A percentile compares a stretch with the other conserved stretches of the same genome.
phyloP scores from a whole-genome alignment of 2,329 filamentous ascomycete genomes.

The Apiospora sp. region DNA sequence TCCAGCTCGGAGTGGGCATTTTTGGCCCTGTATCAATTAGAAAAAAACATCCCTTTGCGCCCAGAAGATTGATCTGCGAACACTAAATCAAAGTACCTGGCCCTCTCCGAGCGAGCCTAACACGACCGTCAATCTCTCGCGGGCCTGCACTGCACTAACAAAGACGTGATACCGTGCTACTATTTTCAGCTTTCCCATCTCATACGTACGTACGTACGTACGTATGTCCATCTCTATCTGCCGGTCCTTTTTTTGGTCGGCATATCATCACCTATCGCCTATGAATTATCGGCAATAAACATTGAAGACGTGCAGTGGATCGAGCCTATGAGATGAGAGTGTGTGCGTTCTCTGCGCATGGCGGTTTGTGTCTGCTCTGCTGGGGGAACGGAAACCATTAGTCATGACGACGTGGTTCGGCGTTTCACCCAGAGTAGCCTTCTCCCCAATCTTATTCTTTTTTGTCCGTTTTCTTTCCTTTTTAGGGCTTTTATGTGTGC shows the following conservation, averaged over 20 bases:
- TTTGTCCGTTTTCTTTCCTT: background rate
- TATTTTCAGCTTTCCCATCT: background rate
- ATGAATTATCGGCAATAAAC: background rate
- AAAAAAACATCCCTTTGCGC: background rate
- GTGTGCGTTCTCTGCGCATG: background rate
- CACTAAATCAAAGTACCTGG: background rate
- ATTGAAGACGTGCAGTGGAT: background rate
- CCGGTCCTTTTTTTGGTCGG: background rate
- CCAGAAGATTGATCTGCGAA: background rate
- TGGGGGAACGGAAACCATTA: background rate
- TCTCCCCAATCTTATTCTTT: background rate
- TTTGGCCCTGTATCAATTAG: background rate
- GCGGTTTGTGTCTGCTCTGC: background rate
- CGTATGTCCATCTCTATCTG: background rate
- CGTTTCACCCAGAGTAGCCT: background rate
- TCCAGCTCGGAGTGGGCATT: no score
- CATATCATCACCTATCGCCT: background rate
- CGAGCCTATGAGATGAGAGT: background rate
- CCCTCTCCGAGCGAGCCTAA: background rate
- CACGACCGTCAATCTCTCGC: background rate
- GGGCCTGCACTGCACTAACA: background rate
- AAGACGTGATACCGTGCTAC: background rate
- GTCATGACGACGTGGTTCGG: conserved; percentile 20
- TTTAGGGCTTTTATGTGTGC: background rate
- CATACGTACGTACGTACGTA: background rate